Evolutionary conservation across 306 rosid genomes (phyloP), one percentile per base, ranked within the genome.

Genomic region (Sindora glabra): DNA sequence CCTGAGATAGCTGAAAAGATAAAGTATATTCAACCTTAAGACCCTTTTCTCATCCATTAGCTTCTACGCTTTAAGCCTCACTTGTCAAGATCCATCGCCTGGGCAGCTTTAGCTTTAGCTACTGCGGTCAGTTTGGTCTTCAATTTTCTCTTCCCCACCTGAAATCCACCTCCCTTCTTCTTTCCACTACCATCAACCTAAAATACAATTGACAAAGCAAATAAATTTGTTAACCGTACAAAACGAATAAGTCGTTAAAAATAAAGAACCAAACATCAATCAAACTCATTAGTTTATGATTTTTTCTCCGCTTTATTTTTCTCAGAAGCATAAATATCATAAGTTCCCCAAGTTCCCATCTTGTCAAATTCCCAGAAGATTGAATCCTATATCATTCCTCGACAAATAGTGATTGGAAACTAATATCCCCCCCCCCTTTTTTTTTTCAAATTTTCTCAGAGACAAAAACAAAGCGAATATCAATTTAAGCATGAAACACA

Each of bases 81-180:
- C 6, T 79, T 68, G 59, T 88, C 96, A 77, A 91, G 69, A 59
- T 87, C 98, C 96, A 91, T 91, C 26, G 98, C 98, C 60, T 85
- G 92, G 21, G 79, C 77, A 56, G 79, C 96, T 71, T 91, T 91
- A 18, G 95, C 95, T 75, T 85, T 85, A n/a, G 87, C 76, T 58
- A 78, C 26, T 1, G 95, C 84, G 0, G 91, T 77, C 84, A 87
- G 39, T 72, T 79, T 88, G 59, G 95, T 86, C 90, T 88, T 88
- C 75, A 92, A 21, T 65, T 88, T 85, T 70, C 71, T 85, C 84
- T 83, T 91, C 61, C 95, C 94, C 25, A 88, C 87, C 59, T 83
- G 89, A 83, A 88, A 92, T 60, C 97, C 94, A 71, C 81, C 29
- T 32, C 81, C 78, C 67, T 84, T 85, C 86, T 82, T 84, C 53